These are phyloP conservation scores for Leucogyrophana mollusca DNA, from an alignment of 768 basidiomycete genomes.

Conservation along the genomic window DNA sequence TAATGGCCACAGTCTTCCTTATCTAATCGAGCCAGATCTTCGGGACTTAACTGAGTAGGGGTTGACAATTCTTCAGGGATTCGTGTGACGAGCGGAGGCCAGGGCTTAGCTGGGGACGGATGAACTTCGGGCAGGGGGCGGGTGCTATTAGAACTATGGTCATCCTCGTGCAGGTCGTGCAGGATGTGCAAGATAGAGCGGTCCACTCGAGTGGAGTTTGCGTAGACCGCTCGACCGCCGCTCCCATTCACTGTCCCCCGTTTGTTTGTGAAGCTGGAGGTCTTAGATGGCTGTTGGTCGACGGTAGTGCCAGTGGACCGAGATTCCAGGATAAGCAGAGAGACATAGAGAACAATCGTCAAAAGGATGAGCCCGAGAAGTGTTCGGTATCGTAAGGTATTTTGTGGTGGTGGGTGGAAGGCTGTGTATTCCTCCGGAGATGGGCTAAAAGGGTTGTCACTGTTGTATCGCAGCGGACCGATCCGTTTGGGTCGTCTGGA, in stretches of 20 bases:
- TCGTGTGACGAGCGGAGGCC: slow-evolving; percentile 35
- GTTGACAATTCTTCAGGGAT: slow-evolving; percentile 25
- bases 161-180: neutral
- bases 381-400: slow-evolving; percentile 12
- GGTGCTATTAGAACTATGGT: neutral
- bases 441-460: too few species aligned
- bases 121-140: neutral
- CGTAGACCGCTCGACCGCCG: neutral
- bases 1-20: slow-evolving; percentile 16
- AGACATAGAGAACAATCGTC: slow-evolving; percentile 20
- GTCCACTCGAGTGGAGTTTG: neutral
- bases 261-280: neutral
- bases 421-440: too few species aligned
- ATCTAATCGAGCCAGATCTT: slow-evolving; percentile 13
- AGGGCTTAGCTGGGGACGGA: too few species aligned
- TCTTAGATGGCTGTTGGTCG: neutral
- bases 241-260: neutral
- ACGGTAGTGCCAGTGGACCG: slow-evolving; percentile 9
- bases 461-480: too few species aligned
- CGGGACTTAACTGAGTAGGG: slow-evolving; percentile 5
- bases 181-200: neutral
- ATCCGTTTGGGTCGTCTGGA: too few species aligned
- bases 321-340: slow-evolving; percentile 18
- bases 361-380: slow-evolving; percentile 16
- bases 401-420: too few species aligned